Percentiles rank a stretch among this genome's conserved stretches.
phyloP scores from a whole-genome alignment of 2,329 filamentous ascomycete species.

The Immersiporthe knoxdaviesiana region DNA sequence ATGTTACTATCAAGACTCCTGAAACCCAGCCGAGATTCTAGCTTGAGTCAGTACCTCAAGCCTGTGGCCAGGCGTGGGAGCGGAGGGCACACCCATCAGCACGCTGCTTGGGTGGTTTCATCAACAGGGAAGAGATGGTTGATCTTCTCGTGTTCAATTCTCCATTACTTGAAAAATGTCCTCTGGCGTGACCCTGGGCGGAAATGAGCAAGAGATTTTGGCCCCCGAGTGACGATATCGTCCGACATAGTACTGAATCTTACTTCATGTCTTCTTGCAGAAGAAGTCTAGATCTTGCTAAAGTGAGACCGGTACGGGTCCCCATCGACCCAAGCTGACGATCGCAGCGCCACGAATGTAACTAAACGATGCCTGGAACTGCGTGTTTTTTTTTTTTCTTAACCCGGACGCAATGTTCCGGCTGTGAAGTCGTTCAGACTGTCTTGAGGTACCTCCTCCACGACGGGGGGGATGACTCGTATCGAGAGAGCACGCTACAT shows the following conservation, averaged over 20 bases:
- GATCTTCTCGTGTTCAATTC: neutral
- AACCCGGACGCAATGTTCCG: neutral
- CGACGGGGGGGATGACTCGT: neutral
- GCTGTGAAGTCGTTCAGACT: neutral
- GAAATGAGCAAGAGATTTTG: too few relatives aligned
- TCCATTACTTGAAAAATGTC: too few relatives aligned
- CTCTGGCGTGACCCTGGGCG: slow-evolving; percentile 56
- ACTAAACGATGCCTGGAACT: neutral
- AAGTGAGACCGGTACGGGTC: neutral
- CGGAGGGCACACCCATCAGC: slow-evolving; percentile 58
- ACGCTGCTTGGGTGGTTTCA: slow-evolving; percentile 46
- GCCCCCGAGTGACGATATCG: too few relatives aligned
- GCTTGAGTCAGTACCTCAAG: slow-evolving; percentile 48
- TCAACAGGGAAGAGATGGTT: neutral
- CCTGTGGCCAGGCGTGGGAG: slow-evolving; percentile 46
- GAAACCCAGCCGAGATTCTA: slow-evolving; percentile 56
- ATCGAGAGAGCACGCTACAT: neutral
- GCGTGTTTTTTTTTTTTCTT: too few relatives aligned
- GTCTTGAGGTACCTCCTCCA: neutral
- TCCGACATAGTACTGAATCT: neutral
- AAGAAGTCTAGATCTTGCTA: neutral
- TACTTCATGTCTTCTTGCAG: too few relatives aligned
- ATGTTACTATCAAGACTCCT: slow-evolving; percentile 59
- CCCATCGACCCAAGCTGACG: neutral
- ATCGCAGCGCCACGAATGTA: neutral